Base-by-base conservation (phyloP, 306 rosid genomes). In the Cucurbita moschata region DNA sequence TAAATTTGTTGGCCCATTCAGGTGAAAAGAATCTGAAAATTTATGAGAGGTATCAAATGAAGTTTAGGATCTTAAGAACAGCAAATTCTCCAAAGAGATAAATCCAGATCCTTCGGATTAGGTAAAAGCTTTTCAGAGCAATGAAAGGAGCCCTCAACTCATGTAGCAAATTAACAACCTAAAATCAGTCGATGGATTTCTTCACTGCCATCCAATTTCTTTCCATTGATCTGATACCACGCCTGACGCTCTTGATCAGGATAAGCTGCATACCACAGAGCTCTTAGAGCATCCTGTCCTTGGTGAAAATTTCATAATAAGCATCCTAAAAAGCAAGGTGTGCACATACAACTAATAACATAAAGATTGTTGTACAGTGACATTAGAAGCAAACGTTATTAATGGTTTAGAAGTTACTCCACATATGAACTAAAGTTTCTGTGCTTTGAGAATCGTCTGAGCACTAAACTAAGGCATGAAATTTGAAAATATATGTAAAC, bases 161-260 rank as follows among this genome's bases (percentile, higher is more conserved):
- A 61, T n/a, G 43, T 75, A 64, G 65, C 23, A 10, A 75, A 56
- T 75, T 60, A 52, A 72, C 11, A 80, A 92, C 98, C 96, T 88
- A 85, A 92, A 92, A 88, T 92, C 96, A 42, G 98, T 92, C 0
- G 98, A 92, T 46, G 98, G 98, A 68, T 92, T 96, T 82, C 86
- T 90, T 83, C 98, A 96, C 72, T 92, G 98, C 96, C 96, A 92
- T 62, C 98, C 98, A 96, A 90, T 92, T 79, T 92, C 92, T 79
- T 92, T 92, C 98, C 96, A 90, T 62, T 92, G 98, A 72, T 92
- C 96, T 66, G 96, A 92, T 81, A 92, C 79, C 89, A 92, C 74
- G 92, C 90, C 19, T 62, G 81, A 55, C 90, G 98, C 80, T 90
- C 87, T 79, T 88, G 77, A 72, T 80, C 86, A 9, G 96, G 98